phyloP scores from a whole-genome alignment of 1,284 basidiomycete species.

The Cerioporus squamosus region DNA sequence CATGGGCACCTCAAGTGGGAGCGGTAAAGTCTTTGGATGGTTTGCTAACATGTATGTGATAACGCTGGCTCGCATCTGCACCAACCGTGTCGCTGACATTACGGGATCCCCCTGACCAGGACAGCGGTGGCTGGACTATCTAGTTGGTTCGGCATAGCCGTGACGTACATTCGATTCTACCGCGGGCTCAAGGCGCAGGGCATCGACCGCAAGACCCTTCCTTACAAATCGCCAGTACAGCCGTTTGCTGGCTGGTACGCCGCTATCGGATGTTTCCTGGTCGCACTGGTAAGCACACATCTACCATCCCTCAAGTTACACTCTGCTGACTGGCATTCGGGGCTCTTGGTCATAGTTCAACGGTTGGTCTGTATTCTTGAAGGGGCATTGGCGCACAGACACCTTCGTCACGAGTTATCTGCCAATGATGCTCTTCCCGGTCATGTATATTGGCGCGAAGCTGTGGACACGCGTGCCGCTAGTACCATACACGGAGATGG shows the following conservation, averaged over 20 bases:
- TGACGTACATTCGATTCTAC: slow-evolving; percentile 85
- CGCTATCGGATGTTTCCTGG: slow-evolving; percentile 55
- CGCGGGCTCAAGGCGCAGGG: slow-evolving; percentile 78
- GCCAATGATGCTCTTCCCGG: slow-evolving; percentile 73
- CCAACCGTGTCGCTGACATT: too few species aligned
- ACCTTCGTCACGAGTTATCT: slow-evolving; percentile 82
- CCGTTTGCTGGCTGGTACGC: slow-evolving; percentile 80
- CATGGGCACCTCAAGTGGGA: slow-evolving; percentile 61
- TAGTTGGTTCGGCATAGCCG: slow-evolving; percentile 85
- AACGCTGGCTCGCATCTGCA: too few species aligned
- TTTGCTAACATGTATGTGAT: slow-evolving; percentile 64
- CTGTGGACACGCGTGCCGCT: slow-evolving; percentile 53
- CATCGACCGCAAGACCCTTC: slow-evolving; percentile 66
- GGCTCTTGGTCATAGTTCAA: slow-evolving; percentile 54
- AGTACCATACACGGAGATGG: slow-evolving; percentile 68
- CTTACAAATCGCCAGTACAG: slow-evolving; percentile 64
- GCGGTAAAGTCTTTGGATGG: slow-evolving; percentile 68
- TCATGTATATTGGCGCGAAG: slow-evolving; percentile 67
- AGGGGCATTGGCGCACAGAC: slow-evolving; percentile 59
- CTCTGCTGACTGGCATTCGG: not conserved
- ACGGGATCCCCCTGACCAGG: slow-evolving; percentile 29
- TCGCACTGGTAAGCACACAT: slow-evolving; percentile 64
- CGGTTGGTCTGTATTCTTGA: slow-evolving; percentile 79
- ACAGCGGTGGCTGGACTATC: slow-evolving; percentile 66
- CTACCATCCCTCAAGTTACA: too few species aligned